Evolutionary conservation across 495 filamentous ascomycete species (phyloP), one percentile per base, ranked within the genome.

Genomic region (Tirmania nivea): DNA sequence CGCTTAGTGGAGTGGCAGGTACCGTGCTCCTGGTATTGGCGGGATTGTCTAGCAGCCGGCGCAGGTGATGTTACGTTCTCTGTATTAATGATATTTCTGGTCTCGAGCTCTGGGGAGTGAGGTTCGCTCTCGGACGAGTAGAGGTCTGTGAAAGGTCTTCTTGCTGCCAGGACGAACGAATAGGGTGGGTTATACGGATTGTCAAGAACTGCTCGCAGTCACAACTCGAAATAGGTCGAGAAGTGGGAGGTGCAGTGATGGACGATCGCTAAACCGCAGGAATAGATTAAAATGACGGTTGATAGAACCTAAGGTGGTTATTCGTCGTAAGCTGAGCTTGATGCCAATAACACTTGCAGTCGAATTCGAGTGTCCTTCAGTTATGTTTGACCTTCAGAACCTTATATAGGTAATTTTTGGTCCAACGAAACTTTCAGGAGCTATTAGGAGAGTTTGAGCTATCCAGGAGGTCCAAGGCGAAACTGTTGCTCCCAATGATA

Each of bases 161-260:
- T 64, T 65, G 62, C 64, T 65, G 62, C 62, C 62, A 65, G 62
- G 62, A 65, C 56, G 59, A 63, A 62, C 50, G 57, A 59, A 50
- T 34, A 54, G 48, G 56, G 57, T 49, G 58, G 48, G 34, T 60
- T 54, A 54, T 52, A 57, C 61, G 61, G 61, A 58, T 52, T 57
- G 61, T 63, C 61, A 55, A 60, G 49, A 60, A 58, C 61, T 61
- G 61, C 61, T 53, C 57, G 60, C 55, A 64, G 55, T 56, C 61
- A 64, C 61, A 58, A 60, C 61, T 53, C 60, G 61, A 63, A 56
- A 56, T 36, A 62, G 58, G 57, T 64, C 61, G 49, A 58, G 61
- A 63, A 57, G 63, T 64, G 61, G 60, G 62, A 55, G 57, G 54
- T 59, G 60, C 60, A 62, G 60, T 59, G 56, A 55, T 45, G 56